Conservation (phyloP, 2,329 filamentous ascomycete species). For the Verticillium longisporum region DNA sequence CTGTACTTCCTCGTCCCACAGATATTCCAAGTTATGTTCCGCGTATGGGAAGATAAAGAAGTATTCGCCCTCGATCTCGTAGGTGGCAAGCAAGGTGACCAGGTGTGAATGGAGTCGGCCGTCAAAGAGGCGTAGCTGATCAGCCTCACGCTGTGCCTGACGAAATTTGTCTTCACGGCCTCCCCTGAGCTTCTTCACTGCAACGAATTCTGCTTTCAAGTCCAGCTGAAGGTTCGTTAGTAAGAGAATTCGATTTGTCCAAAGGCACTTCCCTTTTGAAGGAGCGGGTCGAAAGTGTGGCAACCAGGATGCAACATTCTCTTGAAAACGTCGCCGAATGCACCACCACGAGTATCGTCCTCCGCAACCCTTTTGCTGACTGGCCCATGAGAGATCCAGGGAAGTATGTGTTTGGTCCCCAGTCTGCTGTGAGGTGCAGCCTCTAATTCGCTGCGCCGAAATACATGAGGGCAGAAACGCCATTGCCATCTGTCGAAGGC, state of each 20-base stretch:
- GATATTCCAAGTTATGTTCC: conserved; percentile 1
- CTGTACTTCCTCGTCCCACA: background rate
- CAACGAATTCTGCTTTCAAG: background rate
- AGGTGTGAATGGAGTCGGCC: conserved; percentile 4
- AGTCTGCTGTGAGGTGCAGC: background rate
- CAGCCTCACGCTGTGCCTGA: background rate
- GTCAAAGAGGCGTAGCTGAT: background rate
- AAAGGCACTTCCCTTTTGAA: background rate
- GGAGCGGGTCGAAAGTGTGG: background rate
- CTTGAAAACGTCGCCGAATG: background rate
- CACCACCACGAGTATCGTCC: background rate
- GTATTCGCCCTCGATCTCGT: conserved; percentile 1
- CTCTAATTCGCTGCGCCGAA: background rate
- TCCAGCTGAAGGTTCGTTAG: background rate
- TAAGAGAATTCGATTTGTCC: background rate
- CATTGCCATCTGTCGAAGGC: background rate
- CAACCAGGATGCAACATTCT: background rate
- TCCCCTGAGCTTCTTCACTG: background rate
- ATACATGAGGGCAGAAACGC: background rate
- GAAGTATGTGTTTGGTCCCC: background rate
- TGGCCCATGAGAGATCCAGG: background rate
- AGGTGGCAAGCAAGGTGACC: conserved; percentile 1
- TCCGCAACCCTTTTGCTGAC: background rate
- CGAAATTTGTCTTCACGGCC: background rate
- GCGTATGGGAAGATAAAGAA: conserved; percentile 7